phyloP scores from a whole-genome alignment of 208 protist genomes.

The Wallacemonas sp. region DNA sequence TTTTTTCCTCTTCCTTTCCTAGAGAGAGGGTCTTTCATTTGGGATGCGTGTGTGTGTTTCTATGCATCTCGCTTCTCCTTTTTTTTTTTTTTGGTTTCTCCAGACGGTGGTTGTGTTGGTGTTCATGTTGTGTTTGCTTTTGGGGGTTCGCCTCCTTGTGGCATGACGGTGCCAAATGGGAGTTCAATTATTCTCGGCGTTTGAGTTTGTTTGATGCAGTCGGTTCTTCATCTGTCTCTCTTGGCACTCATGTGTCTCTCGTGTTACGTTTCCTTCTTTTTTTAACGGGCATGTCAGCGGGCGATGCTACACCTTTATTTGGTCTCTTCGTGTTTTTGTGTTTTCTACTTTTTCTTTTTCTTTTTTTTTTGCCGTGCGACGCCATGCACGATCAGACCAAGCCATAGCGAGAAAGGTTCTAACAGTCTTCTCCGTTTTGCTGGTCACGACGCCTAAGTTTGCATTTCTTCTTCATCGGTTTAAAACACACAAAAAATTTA shows the following conservation, averaged over 20 bases:
- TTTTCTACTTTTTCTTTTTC: not conserved
- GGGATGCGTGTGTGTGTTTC: too few relatives aligned
- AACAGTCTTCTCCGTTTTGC: too few relatives aligned
- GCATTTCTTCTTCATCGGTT: too few relatives aligned
- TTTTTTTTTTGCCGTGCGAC: not conserved
- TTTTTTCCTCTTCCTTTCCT: too few relatives aligned
- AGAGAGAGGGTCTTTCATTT: too few relatives aligned
- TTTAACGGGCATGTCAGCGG: too few relatives aligned
- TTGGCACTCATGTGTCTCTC: not conserved
- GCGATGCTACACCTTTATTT: not conserved
- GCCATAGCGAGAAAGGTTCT: too few relatives aligned
- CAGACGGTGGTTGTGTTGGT: too few relatives aligned
- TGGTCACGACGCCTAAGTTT: too few relatives aligned
- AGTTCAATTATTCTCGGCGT: too few relatives aligned
- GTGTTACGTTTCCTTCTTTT: not conserved
- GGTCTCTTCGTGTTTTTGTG: not conserved
- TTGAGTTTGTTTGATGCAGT: not conserved
- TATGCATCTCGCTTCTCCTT: constrained; percentile 9
- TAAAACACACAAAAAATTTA: too few relatives aligned
- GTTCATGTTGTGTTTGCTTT: constrained; percentile 14
- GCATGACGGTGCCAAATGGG: not conserved
- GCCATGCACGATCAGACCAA: too few relatives aligned
- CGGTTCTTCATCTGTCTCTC: constrained; percentile 3
- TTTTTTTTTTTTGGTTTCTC: constrained; percentile 1
- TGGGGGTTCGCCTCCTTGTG: not conserved